These are phyloP conservation scores for Colletotrichum sojae DNA, from an alignment of 2,329 filamentous ascomycete species.

Conservation along the genomic window DNA sequence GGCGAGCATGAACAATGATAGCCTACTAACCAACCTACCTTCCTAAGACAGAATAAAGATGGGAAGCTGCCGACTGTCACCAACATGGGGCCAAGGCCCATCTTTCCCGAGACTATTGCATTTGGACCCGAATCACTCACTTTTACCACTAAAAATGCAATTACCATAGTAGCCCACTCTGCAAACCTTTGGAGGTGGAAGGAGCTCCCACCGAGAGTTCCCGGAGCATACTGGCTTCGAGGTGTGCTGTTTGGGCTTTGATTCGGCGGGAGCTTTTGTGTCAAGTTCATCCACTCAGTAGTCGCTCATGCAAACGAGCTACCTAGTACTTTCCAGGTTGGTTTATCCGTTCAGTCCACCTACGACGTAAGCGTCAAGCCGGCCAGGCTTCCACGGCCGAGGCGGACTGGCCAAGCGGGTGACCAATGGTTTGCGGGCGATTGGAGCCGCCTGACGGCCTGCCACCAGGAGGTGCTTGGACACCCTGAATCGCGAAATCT, in stretches of 20 bases:
- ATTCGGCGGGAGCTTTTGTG: slow-evolving; percentile 32
- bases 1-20: slow-evolving; percentile 8
- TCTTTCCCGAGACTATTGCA: slow-evolving; percentile 3
- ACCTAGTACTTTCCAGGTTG: too few species aligned
- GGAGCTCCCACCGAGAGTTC: slow-evolving; percentile 16
- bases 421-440: slow-evolving; percentile 28
- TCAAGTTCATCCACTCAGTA: slow-evolving; percentile 40
- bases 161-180: neutral
- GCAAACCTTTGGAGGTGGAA: slow-evolving; percentile 2
- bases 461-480: slow-evolving; percentile 25
- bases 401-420: slow-evolving; percentile 19
- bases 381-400: slow-evolving; percentile 13
- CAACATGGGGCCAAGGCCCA: neutral
- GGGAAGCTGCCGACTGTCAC: slow-evolving; percentile 19
- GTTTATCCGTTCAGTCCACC: neutral
- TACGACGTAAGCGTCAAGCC: slow-evolving; percentile 20
- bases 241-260: slow-evolving; percentile 32
- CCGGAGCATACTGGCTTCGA: slow-evolving; percentile 21
- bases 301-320: slow-evolving; percentile 33
- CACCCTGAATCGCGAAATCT: slow-evolving; percentile 23
- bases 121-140: slow-evolving; percentile 16
- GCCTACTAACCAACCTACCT: neutral
- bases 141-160: neutral
- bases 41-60: neutral
- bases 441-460: slow-evolving; percentile 18